phyloP scores from a whole-genome alignment of 2,329 filamentous ascomycete genomes.

The Talaromyces sp. region DNA sequence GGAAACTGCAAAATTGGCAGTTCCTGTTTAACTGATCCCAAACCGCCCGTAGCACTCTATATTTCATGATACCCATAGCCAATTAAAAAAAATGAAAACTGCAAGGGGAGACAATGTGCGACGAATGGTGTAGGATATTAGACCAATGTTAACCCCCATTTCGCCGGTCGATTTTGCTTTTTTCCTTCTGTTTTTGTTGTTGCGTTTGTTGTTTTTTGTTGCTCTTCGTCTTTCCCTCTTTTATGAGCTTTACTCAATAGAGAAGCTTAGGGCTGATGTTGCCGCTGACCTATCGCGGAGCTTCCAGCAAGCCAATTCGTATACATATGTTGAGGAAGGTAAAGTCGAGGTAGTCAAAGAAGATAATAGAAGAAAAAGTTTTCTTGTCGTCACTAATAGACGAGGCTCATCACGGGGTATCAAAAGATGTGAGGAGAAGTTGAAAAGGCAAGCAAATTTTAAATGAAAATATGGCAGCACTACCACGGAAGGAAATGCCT shows the following conservation, averaged over 20 bases:
- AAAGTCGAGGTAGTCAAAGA: neutral
- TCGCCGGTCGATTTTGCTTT: conserved; percentile 1
- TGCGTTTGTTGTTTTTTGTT: neutral
- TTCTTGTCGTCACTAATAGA: conserved; percentile 3
- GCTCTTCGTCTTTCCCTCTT: neutral
- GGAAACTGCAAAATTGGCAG: neutral
- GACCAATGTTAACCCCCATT: neutral
- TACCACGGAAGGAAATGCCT: neutral
- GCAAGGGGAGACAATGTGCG: conserved; percentile 7
- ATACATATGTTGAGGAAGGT: neutral
- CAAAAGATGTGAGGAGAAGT: conserved; percentile 17
- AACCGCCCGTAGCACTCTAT: conserved; percentile 14
- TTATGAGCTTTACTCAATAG: neutral
- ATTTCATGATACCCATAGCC: conserved; percentile 11
- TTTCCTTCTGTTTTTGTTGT: conserved; percentile 1
- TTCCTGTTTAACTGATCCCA: conserved; percentile 9
- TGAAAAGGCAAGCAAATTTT: conserved; percentile 13
- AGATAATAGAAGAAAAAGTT: neutral
- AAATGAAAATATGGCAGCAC: conserved; percentile 3
- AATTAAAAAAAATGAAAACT: conserved; percentile 5
- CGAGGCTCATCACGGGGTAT: conserved; percentile 12
- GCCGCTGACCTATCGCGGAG: neutral
- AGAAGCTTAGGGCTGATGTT: neutral
- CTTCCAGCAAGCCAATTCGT: neutral
- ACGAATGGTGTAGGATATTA: neutral